A percentile compares a stretch with the other conserved stretches of the same genome.
Conservation (phyloP, 2,329 filamentous ascomycete species). For the Fusarium sp. region DNA sequence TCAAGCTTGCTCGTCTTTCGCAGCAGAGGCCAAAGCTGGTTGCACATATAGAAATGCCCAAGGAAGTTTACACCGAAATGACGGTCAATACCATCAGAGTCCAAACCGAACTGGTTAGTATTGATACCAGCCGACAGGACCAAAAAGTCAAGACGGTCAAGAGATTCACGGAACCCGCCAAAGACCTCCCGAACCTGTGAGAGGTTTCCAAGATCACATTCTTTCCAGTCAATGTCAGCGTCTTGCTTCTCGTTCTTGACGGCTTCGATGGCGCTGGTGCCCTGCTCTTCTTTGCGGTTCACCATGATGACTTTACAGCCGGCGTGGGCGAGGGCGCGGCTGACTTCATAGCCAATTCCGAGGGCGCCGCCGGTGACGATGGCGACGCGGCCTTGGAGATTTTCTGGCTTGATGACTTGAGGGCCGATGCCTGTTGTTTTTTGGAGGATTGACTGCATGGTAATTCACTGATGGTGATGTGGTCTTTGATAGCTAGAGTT, state of each 20-base stretch:
- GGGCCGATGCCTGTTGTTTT: conserved; percentile 53
- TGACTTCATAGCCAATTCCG: conserved; percentile 56
- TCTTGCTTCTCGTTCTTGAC: conserved; percentile 46
- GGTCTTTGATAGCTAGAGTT: not conserved
- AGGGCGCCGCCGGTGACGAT: conserved; percentile 56
- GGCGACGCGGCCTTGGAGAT: conserved; percentile 54
- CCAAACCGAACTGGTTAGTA: conserved; percentile 54
- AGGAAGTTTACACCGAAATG: conserved; percentile 62
- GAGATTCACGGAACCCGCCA: conserved; percentile 50
- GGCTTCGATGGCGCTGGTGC: conserved; percentile 46
- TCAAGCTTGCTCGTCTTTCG: conserved; percentile 56
- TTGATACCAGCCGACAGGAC: conserved; percentile 61
- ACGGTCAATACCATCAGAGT: conserved; percentile 58
- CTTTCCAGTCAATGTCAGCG: conserved; percentile 54
- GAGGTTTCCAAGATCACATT: conserved; percentile 54
- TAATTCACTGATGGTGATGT: not conserved
- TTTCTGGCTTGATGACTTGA: conserved; percentile 51
- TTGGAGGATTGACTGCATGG: conserved; percentile 57
- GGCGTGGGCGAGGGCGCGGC: conserved; percentile 51
- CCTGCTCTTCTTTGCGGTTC: conserved; percentile 53
- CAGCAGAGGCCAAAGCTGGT: conserved; percentile 57
- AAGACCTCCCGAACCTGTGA: conserved; percentile 49
- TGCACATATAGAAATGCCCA: conserved; percentile 57
- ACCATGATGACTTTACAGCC: conserved; percentile 56
- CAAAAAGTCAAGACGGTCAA: conserved; percentile 58